phyloP scores from a whole-genome alignment of 1,284 basidiomycete genomes.

The Puccinia novopanici region DNA sequence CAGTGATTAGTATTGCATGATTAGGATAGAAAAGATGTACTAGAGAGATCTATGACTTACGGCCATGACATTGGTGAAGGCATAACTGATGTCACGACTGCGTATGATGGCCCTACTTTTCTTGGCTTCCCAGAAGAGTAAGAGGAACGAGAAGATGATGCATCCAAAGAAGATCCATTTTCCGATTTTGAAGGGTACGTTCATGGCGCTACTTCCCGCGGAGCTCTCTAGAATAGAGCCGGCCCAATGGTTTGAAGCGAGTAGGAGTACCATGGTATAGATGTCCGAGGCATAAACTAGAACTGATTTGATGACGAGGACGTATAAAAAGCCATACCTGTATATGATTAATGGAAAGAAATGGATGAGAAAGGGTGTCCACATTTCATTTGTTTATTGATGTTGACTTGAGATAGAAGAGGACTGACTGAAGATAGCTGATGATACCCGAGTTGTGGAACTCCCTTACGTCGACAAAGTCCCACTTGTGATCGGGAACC shows the following conservation, averaged over 20 bases:
- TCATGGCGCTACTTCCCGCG: constrained; percentile 67
- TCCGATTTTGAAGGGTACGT: constrained; percentile 78
- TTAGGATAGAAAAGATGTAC: constrained; percentile 67
- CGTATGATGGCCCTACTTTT: constrained; percentile 91
- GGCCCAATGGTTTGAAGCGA: constrained; percentile 86
- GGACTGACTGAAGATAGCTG: constrained; percentile 44
- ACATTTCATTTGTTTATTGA: too few species aligned
- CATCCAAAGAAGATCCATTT: constrained; percentile 97
- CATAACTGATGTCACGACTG: constrained; percentile 92
- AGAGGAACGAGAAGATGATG: constrained; percentile 93
- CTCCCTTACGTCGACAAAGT: constrained; percentile 47
- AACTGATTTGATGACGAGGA: constrained; percentile 89
- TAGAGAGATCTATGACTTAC: constrained; percentile 63
- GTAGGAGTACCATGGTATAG: constrained; percentile 94
- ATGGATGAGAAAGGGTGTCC: too few species aligned
- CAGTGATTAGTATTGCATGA: neutral
- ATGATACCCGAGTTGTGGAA: constrained; percentile 47
- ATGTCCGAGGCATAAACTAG: constrained; percentile 96
- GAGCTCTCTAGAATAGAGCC: constrained; percentile 83
- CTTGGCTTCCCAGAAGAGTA: constrained; percentile 86
- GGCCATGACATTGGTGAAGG: constrained; percentile 95
- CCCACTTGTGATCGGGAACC: constrained; percentile 51
- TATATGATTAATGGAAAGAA: neutral
- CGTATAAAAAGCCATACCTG: constrained; percentile 87
- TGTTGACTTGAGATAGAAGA: neutral